Evolutionary conservation across 257 asterid genomes (phyloP), one percentile per base, ranked within the genome.

Genomic region (Rehmannia glutinosa): DNA sequence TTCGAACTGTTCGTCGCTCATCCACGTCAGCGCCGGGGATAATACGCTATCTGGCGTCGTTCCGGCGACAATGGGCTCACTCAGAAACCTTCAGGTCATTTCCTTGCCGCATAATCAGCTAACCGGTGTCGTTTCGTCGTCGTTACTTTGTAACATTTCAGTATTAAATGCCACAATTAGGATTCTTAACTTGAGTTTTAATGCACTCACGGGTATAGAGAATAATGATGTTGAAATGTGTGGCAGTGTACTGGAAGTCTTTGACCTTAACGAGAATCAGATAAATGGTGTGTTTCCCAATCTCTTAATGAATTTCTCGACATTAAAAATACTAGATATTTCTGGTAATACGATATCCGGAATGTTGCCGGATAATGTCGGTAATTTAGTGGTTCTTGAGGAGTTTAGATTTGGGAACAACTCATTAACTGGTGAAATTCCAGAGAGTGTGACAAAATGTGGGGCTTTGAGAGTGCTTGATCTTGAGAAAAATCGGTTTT

Each of bases 221-320:
- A 69, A 61, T 35, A 70, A 56, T 50, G 49, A 39, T 62, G 81
- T 75, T 7, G 59, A 79, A 33, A 64, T 2, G 42, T 85, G 90
- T 67, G 76, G 58, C 2, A 80, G 94, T 64, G 81, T 73, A 19
- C 46, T 83, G 36, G 86, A 90, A 70, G 87, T 73, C 32, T 69
- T 90, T 8, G 83, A 82, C 71, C 83, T 90, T 83, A 90, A 86
- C 85, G 89, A 70, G 86, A 90, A 90, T 81, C 86, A 78, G 77
- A 90, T 90, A 64, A 75, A 69, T 55, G 86, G 83, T 28, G 79
- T 73, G 65, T 81, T 87, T 74, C 97, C 96, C 3, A 67, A 19
- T 11, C 62, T 82, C 72, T 24, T 90, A 12, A 66, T 57, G 47
- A 82, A 82, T 68, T 75, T 82, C 62, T 50, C 83, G 0, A 60